Evolutionary conservation across 2,329 filamentous ascomycete genomes (phyloP).

Genomic region (Scedosporium aurantiacum): DNA sequence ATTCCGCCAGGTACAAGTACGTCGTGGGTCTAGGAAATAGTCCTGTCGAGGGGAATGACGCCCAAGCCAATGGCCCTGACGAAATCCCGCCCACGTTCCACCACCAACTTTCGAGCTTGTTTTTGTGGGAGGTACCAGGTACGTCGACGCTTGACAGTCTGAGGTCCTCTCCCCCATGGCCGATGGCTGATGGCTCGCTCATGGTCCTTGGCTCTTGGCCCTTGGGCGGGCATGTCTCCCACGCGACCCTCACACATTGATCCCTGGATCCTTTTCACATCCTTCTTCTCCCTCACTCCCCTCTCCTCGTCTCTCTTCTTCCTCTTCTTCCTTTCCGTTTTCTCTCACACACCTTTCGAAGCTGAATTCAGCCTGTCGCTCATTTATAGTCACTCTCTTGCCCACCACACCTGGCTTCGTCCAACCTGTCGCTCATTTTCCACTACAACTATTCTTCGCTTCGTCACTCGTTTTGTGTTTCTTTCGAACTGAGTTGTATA

Average conservation of each 20-base stretch:
- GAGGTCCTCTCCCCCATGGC: too few species aligned
- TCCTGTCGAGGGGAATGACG: background rate
- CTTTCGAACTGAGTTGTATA: background rate
- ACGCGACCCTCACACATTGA: background rate
- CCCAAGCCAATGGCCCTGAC: background rate
- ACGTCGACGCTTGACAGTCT: background rate
- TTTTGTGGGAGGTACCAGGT: background rate
- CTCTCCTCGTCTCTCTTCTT: background rate
- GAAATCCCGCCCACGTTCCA: background rate
- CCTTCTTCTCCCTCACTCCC: background rate
- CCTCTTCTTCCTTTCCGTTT: background rate
- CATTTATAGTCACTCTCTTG: slow-evolving; percentile 3
- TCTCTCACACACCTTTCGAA: background rate
- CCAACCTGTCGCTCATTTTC: slow-evolving; percentile 4
- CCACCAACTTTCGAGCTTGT: background rate
- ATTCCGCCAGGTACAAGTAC: too few species aligned
- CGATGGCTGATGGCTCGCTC: too few species aligned
- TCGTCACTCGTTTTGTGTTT: slow-evolving; percentile 1
- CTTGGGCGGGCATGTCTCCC: background rate
- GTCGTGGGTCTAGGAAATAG: too few species aligned
- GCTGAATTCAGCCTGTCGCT: slow-evolving; percentile 5
- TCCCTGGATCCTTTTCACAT: background rate
- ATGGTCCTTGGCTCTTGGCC: too few species aligned
- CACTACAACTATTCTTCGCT: background rate
- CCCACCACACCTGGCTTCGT: background rate